Evolutionary conservation across 495 filamentous ascomycete genomes (phyloP), one percentile per base, ranked within the genome.

Genomic region (Penicillium odoratum): DNA sequence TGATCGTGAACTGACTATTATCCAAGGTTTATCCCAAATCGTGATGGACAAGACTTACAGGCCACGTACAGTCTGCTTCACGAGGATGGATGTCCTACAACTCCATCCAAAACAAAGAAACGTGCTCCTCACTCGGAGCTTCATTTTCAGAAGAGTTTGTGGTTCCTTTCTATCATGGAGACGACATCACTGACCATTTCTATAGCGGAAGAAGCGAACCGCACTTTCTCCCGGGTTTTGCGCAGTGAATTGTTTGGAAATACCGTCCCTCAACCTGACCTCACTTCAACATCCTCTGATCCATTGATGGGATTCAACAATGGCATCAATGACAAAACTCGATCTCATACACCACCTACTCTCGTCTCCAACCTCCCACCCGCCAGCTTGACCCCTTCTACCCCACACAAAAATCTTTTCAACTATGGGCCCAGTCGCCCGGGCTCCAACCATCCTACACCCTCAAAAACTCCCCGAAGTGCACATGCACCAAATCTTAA

Each of bases 321-420:
- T 26, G 83, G 82, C 34, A 75, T 82, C 40, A 83, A 84, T 61
- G 86, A 91, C 66, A 85, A 85, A 25, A 88, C 84, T 50, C 82
- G 90, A 62, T 88, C 91, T 38, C 86, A 88, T 56, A 96, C 92
- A 9, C 91, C 93, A 30, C 91, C 94, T 7, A 85, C 79, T 34
- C 86, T 86, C 65, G 67, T 80, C 7, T 79, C 84, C 11, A 76
- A 82, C 36, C 74, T 88, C 25, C 83, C 88, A 15, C 83, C 90
- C 5, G 77, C 88, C 5, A 84, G 80, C 47, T 78, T 94, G 44
- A 96, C 92, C 4, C 94, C 95, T 0, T 93, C 92, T 5, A 98
- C 94, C 7, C 94, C 94, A 4, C 92, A 96, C 69, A 98, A 97
- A 76, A 98, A 97, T 66, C 84, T 98, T 36, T 97, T 98, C 72